Evolutionary conservation across 2,329 filamentous ascomycete species (phyloP).

Genomic region (Sarocladiaceae sp.): DNA sequence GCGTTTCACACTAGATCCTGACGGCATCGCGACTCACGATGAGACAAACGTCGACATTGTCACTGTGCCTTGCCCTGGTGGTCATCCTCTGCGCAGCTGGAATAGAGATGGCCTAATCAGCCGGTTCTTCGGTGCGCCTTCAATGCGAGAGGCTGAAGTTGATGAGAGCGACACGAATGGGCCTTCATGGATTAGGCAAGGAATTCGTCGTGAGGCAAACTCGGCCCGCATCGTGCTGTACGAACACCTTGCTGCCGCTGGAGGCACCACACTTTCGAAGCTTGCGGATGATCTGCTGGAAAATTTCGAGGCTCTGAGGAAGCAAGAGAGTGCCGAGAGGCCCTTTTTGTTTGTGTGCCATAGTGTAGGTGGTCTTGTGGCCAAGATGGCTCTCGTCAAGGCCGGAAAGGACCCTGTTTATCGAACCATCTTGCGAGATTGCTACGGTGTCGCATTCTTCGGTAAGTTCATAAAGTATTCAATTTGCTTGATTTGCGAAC

Average conservation of each 20-base stretch:
- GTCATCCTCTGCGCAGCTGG: conserved; percentile 50
- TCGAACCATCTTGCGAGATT: conserved; percentile 46
- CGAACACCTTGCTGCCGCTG: conserved; percentile 38
- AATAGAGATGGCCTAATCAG: conserved; percentile 43
- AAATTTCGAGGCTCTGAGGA: conserved; percentile 33
- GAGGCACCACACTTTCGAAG: conserved; percentile 36
- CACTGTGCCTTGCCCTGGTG: conserved; percentile 50
- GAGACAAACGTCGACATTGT: conserved; percentile 51
- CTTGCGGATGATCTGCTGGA: conserved; percentile 44
- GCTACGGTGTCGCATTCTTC: conserved; percentile 58
- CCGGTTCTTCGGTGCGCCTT: conserved; percentile 39
- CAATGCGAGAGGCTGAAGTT: conserved; percentile 33
- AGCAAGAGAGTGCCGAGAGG: conserved; percentile 31
- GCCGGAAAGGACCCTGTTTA: conserved; percentile 34
- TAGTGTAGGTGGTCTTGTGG: conserved; percentile 56
- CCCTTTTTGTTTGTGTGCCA: conserved; percentile 59
- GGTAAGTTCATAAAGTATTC: conserved; percentile 39
- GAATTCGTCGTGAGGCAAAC: conserved; percentile 43
- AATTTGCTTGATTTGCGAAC: neutral
- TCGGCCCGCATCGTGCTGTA: conserved; percentile 49
- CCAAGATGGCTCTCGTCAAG: conserved; percentile 51
- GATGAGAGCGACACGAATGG: conserved; percentile 12
- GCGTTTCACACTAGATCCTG: conserved; percentile 30
- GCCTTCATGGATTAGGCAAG: conserved; percentile 50
- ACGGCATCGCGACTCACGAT: conserved; percentile 37